A percentile compares a stretch with the other conserved stretches of the same genome.
phyloP scores from a whole-genome alignment of 1,139 yeast genomes.

The Candida mesenterica region DNA sequence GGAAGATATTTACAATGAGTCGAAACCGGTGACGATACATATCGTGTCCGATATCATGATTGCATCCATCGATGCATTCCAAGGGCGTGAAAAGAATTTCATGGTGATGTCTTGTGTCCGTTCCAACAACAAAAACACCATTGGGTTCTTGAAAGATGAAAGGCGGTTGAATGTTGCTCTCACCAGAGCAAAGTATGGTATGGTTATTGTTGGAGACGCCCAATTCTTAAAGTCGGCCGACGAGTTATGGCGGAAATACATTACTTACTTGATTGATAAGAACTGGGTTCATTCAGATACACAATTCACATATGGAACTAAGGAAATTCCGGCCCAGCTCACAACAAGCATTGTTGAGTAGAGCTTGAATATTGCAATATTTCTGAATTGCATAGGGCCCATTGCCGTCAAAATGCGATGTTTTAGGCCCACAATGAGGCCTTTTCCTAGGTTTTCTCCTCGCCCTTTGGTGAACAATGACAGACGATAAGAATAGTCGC shows the following conservation, averaged over 20 bases:
- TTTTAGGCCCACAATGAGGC: too few relatives aligned
- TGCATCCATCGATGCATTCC: constrained; percentile 68
- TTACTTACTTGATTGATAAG: constrained; percentile 23
- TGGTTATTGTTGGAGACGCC: constrained; percentile 57
- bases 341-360: too few relatives aligned
- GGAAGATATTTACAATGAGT: constrained; percentile 50
- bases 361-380: too few relatives aligned
- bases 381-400: too few relatives aligned
- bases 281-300: constrained; percentile 12
- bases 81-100: constrained; percentile 62
- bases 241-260: constrained; percentile 53
- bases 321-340: too few relatives aligned
- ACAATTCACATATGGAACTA: neutral
- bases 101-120: constrained; percentile 62
- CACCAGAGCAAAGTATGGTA: constrained; percentile 60
- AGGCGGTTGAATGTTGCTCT: constrained; percentile 62
- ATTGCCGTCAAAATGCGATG: too few relatives aligned
- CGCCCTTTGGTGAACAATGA: too few relatives aligned
- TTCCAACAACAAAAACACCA: constrained; percentile 47
- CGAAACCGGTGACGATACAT: constrained; percentile 56
- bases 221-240: constrained; percentile 48
- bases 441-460: too few relatives aligned
- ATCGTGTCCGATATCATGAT: constrained; percentile 65
- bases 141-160: constrained; percentile 58
- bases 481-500: too few relatives aligned